Conservation (phyloP, 352 stramenopile genomes). For the Globisporangium lucens region DNA sequence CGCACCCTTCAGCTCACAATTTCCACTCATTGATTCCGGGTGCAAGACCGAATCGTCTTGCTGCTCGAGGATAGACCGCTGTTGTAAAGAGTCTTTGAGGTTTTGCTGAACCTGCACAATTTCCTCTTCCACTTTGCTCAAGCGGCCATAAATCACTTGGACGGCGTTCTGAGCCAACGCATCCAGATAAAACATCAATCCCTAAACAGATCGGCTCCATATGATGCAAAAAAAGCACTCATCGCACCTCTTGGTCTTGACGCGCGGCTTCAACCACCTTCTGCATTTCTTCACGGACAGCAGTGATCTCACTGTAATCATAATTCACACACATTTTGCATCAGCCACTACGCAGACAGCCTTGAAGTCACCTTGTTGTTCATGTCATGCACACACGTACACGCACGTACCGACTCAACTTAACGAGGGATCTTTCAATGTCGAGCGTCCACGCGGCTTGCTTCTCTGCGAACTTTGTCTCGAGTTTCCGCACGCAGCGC, state of each 20-base stretch:
- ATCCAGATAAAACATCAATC: not conserved
- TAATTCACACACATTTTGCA: not conserved
- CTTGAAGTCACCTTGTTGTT: not conserved
- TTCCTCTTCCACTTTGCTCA: slow-evolving; percentile 7
- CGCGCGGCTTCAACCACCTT: not conserved
- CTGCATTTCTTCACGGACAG: slow-evolving; percentile 12
- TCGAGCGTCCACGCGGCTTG: slow-evolving; percentile 6
- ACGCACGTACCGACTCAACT: not conserved
- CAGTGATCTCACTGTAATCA: slow-evolving; percentile 8
- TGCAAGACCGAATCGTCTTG: not conserved
- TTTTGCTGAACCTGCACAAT: not conserved
- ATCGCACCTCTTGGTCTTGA: slow-evolving; percentile 3
- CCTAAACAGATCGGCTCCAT: too few relatives aligned
- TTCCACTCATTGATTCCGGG: not conserved
- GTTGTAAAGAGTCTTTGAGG: not conserved
- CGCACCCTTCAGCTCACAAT: not conserved
- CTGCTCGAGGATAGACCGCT: not conserved
- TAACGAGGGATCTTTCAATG: not conserved
- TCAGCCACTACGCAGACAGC: not conserved
- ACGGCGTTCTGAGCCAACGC: slow-evolving; percentile 1
- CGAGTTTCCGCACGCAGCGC: slow-evolving; percentile 14
- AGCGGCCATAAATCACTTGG: slow-evolving; percentile 5
- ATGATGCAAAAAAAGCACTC: not conserved
- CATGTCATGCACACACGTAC: not conserved
- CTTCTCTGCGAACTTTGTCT: slow-evolving; percentile 7